These are phyloP conservation scores for Thuja plicata DNA, from an alignment of 83 land plant genomes.

Conservation along the genomic window DNA sequence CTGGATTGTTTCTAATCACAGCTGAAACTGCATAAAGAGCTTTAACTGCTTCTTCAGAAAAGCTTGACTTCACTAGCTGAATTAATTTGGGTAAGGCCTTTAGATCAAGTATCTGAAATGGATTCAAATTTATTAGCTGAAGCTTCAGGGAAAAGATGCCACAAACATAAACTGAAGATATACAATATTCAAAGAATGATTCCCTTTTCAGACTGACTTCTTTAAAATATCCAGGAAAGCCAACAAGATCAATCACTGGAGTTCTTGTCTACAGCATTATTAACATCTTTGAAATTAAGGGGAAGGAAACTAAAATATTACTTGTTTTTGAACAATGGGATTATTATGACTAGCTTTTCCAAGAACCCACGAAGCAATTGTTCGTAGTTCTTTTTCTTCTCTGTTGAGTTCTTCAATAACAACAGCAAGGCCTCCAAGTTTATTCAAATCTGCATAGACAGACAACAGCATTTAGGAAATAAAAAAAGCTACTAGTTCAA, in stretches of 20 bases:
- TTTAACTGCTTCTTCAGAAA: slow-evolving; percentile 78
- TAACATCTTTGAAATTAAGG: neutral
- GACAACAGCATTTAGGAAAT: neutral
- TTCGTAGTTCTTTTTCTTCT: slow-evolving; percentile 67
- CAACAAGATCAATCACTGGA: neutral
- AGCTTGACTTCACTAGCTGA: slow-evolving; percentile 69
- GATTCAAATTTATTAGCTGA: neutral
- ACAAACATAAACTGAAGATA: neutral
- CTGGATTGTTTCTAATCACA: slow-evolving; percentile 69
- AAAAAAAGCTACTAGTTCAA: neutral
- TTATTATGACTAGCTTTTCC: slow-evolving; percentile 96
- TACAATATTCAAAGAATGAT: neutral
- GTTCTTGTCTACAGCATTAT: neutral
- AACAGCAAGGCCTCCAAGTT: slow-evolving; percentile 81
- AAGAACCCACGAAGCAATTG: slow-evolving; percentile 85
- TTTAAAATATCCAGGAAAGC: neutral
- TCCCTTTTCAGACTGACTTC: neutral
- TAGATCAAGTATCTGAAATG: slow-evolving; percentile 59
- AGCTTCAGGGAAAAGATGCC: neutral
- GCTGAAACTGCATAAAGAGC: slow-evolving; percentile 96
- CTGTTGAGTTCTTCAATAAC: slow-evolving; percentile 67
- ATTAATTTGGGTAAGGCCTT: slow-evolving; percentile 72
- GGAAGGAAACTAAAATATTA: slow-evolving; percentile 8
- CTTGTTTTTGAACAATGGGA: slow-evolving; percentile 86
- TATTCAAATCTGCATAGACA: slow-evolving; percentile 67